phyloP scores from a whole-genome alignment of 129 eudicot species.

The Chrysanthemum seticuspe region DNA sequence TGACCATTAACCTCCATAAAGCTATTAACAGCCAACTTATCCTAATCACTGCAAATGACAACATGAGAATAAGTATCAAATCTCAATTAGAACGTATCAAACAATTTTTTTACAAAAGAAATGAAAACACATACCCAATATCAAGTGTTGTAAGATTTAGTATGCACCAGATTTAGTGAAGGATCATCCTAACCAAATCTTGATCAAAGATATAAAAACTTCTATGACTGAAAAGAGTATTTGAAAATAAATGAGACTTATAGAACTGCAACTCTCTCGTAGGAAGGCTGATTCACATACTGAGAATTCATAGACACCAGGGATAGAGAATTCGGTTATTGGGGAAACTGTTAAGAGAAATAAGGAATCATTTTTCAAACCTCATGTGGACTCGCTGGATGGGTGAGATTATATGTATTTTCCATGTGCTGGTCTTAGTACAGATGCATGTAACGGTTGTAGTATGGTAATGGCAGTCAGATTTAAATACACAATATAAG shows the following conservation, averaged over 20 bases:
- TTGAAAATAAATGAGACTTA: constrained; percentile 29
- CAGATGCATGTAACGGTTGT: too few species aligned
- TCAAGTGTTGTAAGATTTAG: background rate
- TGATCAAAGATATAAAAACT: constrained; percentile 6
- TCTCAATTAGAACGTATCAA: too few species aligned
- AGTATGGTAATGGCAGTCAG: too few species aligned
- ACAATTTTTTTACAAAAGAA: too few species aligned
- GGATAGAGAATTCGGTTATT: too few species aligned
- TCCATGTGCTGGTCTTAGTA: too few species aligned
- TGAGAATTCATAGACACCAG: too few species aligned
- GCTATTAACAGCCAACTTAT: background rate
- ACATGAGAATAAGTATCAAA: background rate
- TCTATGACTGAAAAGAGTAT: background rate
- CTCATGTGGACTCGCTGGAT: too few species aligned
- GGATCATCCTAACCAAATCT: constrained; percentile 1
- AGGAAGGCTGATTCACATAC: constrained; percentile 26
- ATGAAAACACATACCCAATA: background rate
- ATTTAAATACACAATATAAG: too few species aligned
- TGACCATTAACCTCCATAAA: constrained; percentile 65
- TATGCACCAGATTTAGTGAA: background rate
- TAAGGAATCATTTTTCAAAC: too few species aligned
- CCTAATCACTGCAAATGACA: background rate
- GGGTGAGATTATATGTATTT: too few species aligned
- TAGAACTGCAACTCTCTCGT: constrained; percentile 96
- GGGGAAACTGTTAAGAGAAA: too few species aligned